Base-by-base conservation (phyloP, 192 early-diverging fungal species). In the Paraglomus occultum region DNA sequence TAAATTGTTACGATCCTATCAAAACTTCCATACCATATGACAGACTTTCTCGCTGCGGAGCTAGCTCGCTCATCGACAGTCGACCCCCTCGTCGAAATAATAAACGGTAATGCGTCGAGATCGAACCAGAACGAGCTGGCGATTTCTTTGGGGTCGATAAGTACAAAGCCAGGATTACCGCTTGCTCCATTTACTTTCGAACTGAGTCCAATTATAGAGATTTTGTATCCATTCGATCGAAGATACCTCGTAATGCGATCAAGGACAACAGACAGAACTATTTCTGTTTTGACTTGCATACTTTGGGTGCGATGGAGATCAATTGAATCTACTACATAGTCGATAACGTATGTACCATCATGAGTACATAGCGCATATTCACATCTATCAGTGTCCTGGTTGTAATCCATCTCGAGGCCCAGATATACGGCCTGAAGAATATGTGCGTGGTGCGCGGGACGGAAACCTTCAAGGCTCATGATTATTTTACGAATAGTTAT, bases 21-120 rank as follows among this genome's bases (percentile, higher is more conserved):
- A 52, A 52, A 31, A 55, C 18, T 18, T 57, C 45, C 17, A 67
- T 73, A 81, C 82, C 84, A 87, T 51, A 86, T 79, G 8, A 88
- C 81, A 17, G 88, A 78, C 73, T 94, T 94, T 67, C 92, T 80
- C 42, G 86, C 88, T 14, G 88, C 90, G 38, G 88, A 82, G 39
- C 83, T 84, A 10, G 88, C 90, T 46, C 90, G 81, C 72, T 91
- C 91, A 71, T 89, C 88, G 22, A 86, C 71, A 20, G 80, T 78
- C 44, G 71, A 52, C 18, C 88, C 92, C 18, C 81, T 78, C 20
- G 91, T 90, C 14, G 78, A 73, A 55, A 92, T 79, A 72, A 87
- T 74, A 73, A 91, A 87, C 9, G 92, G 92, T 38, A 89, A 72
- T 6, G 86, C 85, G 72, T 94, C 92, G 11, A 91, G 70, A 57